Evolutionary conservation across 2,329 filamentous ascomycete species (phyloP).

Genomic region (Aspergillus flavus): DNA sequence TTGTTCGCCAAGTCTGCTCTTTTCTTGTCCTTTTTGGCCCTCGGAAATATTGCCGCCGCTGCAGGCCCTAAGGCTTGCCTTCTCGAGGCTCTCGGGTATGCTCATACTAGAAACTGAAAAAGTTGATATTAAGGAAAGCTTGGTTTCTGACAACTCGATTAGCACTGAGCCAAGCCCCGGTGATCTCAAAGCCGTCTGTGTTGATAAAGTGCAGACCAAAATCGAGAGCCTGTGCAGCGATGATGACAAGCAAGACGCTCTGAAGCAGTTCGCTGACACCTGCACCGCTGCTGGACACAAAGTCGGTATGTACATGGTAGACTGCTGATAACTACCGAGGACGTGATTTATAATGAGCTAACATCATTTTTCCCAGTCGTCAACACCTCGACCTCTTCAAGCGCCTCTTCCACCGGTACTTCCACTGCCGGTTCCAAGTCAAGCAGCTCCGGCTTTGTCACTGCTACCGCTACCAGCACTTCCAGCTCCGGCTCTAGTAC

Average conservation of each 20-base stretch:
- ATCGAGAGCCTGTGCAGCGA: constrained; percentile 40
- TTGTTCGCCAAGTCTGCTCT: constrained; percentile 48
- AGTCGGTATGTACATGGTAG: constrained; percentile 35
- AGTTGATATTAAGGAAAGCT: not conserved
- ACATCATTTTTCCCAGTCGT: constrained; percentile 12
- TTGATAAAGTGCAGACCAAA: constrained; percentile 38
- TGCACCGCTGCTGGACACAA: constrained; percentile 44
- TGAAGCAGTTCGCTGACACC: constrained; percentile 42
- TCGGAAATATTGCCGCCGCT: constrained; percentile 46
- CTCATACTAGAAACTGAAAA: constrained; percentile 1
- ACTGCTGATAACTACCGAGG: not conserved
- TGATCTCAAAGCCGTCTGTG: constrained; percentile 44
- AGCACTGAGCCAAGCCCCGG: constrained; percentile 41
- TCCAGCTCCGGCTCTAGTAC: constrained; percentile 19
- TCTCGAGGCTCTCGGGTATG: constrained; percentile 54
- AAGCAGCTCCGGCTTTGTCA: constrained; percentile 24
- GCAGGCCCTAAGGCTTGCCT: constrained; percentile 55
- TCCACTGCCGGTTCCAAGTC: constrained; percentile 33
- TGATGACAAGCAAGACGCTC: constrained; percentile 33
- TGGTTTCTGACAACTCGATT: constrained; percentile 6
- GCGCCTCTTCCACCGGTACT: constrained; percentile 26
- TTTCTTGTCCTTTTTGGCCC: constrained; percentile 48
- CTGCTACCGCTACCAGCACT: constrained; percentile 29
- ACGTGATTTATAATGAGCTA: constrained; percentile 1
- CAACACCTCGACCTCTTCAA: constrained; percentile 17